A percentile compares a stretch with the other conserved stretches of the same genome.
Evolutionary conservation across 257 asterid species (phyloP).

Genomic region (Primulina tabacum): DNA sequence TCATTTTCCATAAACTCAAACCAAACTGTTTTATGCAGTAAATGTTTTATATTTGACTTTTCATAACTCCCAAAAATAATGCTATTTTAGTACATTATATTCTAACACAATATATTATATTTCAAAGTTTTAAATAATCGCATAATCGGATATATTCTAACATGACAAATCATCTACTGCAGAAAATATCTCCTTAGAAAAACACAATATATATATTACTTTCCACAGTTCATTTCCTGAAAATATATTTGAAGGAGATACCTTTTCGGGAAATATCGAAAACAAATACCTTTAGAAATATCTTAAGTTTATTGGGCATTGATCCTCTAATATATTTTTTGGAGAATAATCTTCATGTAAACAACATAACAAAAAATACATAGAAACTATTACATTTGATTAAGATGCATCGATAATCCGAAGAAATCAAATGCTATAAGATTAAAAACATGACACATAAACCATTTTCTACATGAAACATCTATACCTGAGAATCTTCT

Average conservation of each 20-base stretch:
- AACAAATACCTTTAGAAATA: background rate
- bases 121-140: no score
- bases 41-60: no score
- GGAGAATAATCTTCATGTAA: constrained; percentile 6
- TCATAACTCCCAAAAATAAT: no score
- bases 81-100: no score
- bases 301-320: background rate
- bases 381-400: background rate
- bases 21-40: no score
- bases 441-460: constrained; percentile 16
- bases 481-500: constrained; percentile 72
- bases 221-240: background rate
- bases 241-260: no score
- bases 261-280: no score
- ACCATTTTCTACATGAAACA: constrained; percentile 15
- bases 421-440: constrained; percentile 15
- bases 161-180: background rate
- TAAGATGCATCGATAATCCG: constrained; percentile 9
- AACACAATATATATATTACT: background rate
- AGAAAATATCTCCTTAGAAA: background rate
- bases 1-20: no score
- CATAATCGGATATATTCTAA: background rate
- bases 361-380: background rate
- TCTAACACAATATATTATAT: no score
- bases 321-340: background rate